Percentiles rank a stretch among this genome's conserved stretches.
Evolutionary conservation across 208 protist species (phyloP).

Genomic region (Trypanosoma grayi): DNA sequence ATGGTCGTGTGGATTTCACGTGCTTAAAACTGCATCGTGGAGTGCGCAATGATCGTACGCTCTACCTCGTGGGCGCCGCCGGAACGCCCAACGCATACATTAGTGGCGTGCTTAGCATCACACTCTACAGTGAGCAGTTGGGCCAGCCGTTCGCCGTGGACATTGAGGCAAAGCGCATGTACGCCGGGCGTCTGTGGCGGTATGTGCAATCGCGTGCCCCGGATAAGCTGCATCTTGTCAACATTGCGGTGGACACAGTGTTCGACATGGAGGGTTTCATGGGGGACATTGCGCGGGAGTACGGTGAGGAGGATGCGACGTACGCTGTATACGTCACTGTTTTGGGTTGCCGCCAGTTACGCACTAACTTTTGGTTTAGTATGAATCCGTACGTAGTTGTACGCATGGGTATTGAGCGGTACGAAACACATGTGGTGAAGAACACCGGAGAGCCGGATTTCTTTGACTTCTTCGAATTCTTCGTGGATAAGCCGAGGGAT

Average conservation of each 20-base stretch:
- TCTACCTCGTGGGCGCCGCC: conserved; percentile 66
- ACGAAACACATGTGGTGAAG: conserved; percentile 67
- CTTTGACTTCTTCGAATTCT: conserved; percentile 84
- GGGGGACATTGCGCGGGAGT: conserved; percentile 48
- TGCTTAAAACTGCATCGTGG: conserved; percentile 72
- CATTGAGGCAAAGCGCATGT: conserved; percentile 36
- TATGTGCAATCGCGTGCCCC: conserved; percentile 61
- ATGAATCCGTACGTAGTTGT: conserved; percentile 76
- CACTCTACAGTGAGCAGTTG: conserved; percentile 65
- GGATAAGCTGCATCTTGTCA: conserved; percentile 71
- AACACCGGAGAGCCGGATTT: conserved; percentile 72
- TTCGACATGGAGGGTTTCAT: conserved; percentile 88
- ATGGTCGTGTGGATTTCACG: conserved; percentile 79
- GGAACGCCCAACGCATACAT: conserved; percentile 70
- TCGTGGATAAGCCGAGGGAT: conserved; percentile 46
- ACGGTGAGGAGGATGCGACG: conserved; percentile 68
- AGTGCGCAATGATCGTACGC: conserved; percentile 41
- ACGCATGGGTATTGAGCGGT: conserved; percentile 62
- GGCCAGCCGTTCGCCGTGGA: conserved; percentile 73
- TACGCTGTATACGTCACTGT: conserved; percentile 76
- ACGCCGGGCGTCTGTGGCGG: conserved; percentile 58
- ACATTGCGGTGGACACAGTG: conserved; percentile 63
- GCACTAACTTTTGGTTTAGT: conserved; percentile 41
- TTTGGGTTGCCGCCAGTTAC: conserved; percentile 64
- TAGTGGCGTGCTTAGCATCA: conserved; percentile 64